These are phyloP conservation scores for Fusarium verrucosum DNA, from an alignment of 2,329 filamentous ascomycete species.

Conservation along the genomic window DNA sequence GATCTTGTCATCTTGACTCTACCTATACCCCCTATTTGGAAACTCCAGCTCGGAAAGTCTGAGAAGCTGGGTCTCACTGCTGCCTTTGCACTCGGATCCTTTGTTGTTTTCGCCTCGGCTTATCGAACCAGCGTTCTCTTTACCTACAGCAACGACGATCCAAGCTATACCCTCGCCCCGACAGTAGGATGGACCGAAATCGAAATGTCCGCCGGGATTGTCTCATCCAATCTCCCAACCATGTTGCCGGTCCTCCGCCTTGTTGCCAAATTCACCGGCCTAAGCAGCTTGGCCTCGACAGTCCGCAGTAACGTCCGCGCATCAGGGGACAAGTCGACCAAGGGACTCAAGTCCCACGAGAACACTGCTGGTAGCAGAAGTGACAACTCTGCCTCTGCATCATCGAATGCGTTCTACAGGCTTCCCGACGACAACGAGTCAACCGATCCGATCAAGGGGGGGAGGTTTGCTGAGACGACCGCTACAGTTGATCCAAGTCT, in stretches of 20 bases:
- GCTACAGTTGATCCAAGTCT: conserved; percentile 24
- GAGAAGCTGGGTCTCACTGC: conserved; percentile 57
- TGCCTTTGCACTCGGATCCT: conserved; percentile 57
- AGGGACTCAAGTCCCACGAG: conserved; percentile 27
- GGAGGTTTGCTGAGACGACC: neutral
- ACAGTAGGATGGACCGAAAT: conserved; percentile 59
- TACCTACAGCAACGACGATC: conserved; percentile 52
- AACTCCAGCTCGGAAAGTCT: conserved; percentile 51
- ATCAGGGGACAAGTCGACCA: conserved; percentile 32
- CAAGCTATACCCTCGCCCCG: conserved; percentile 58
- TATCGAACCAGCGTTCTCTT: conserved; percentile 60
- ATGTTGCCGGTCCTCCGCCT: conserved; percentile 56
- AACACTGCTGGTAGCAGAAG: neutral
- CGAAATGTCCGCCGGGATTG: conserved; percentile 60
- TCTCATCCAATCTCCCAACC: conserved; percentile 63
- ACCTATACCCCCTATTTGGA: conserved; percentile 58
- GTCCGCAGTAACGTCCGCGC: conserved; percentile 27
- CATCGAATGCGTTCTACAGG: conserved; percentile 45
- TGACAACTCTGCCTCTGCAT: conserved; percentile 25
- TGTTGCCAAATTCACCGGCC: conserved; percentile 53
- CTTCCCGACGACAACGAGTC: conserved; percentile 48
- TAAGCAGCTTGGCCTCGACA: conserved; percentile 39
- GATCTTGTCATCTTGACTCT: conserved; percentile 57
- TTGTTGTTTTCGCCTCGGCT: conserved; percentile 59
- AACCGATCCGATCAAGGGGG: conserved; percentile 34